Percentiles rank a stretch among this genome's conserved stretches.
These are phyloP conservation scores for Vicia villosa DNA, from an alignment of 306 rosid genomes.

Conservation along the genomic window DNA sequence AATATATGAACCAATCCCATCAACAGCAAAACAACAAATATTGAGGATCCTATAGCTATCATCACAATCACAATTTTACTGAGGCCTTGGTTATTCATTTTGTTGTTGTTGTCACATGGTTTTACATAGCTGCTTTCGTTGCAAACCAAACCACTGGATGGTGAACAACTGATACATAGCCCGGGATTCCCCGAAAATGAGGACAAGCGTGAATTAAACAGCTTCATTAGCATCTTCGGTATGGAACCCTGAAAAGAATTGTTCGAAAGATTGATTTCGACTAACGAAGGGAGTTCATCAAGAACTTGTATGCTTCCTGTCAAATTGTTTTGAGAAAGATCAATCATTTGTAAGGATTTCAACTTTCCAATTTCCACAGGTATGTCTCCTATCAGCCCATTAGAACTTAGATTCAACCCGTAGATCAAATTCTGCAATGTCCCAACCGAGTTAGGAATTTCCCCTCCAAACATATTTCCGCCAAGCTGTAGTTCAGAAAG, in stretches of 20 bases:
- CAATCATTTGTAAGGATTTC: slow-evolving; percentile 44
- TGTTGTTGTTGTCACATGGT: slow-evolving; percentile 46
- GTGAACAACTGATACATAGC: slow-evolving; percentile 56
- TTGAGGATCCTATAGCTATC: slow-evolving; percentile 62
- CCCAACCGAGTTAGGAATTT: slow-evolving; percentile 69
- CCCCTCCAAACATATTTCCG: slow-evolving; percentile 73
- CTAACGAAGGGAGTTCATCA: slow-evolving; percentile 49
- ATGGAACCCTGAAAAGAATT: slow-evolving; percentile 68
- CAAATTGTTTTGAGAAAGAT: slow-evolving; percentile 75
- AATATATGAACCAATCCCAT: slow-evolving; percentile 46
- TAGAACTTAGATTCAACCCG: slow-evolving; percentile 75
- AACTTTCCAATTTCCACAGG: slow-evolving; percentile 59
- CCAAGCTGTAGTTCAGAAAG: slow-evolving; percentile 73
- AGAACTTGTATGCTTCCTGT: slow-evolving; percentile 60
- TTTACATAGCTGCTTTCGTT: slow-evolving; percentile 34
- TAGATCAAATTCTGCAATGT: slow-evolving; percentile 49
- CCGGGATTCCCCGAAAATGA: slow-evolving; percentile 65
- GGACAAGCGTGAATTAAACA: slow-evolving; percentile 44
- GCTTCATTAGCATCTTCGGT: slow-evolving; percentile 56
- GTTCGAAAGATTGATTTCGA: slow-evolving; percentile 57
- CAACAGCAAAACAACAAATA: slow-evolving; percentile 42
- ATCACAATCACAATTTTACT: slow-evolving; percentile 46
- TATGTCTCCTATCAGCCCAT: slow-evolving; percentile 62
- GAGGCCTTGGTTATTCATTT: slow-evolving; percentile 43
- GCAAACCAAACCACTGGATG: slow-evolving; percentile 48